Evolutionary conservation across 164 flowering plant genomes (phyloP).

Genomic region (Sextonia rubra): DNA sequence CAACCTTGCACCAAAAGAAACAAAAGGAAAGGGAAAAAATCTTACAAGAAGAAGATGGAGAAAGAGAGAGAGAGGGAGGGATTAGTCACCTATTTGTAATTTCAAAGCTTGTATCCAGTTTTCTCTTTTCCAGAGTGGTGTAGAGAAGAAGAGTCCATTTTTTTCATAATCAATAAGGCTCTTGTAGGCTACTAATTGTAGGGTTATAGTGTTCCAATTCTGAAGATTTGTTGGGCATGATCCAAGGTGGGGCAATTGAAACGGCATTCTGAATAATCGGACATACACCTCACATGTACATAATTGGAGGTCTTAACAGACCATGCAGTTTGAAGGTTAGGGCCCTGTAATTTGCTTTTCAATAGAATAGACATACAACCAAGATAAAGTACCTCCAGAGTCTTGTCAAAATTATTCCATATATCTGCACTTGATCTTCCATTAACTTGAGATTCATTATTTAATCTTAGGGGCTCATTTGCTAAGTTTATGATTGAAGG

Average conservation of each 20-base stretch:
- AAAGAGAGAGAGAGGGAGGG: too few relatives aligned
- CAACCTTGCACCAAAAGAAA: too few relatives aligned
- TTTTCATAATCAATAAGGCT: too few relatives aligned
- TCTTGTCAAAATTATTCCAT: constrained; percentile 61
- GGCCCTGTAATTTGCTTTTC: neutral
- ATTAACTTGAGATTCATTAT: constrained; percentile 32
- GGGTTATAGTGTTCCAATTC: too few relatives aligned
- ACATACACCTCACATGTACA: neutral
- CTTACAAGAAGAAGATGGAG: too few relatives aligned
- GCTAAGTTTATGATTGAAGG: constrained; percentile 77
- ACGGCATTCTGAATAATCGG: neutral
- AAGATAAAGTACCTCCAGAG: constrained; percentile 45
- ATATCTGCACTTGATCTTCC: constrained; percentile 62
- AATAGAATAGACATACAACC: too few relatives aligned
- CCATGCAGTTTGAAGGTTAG: neutral
- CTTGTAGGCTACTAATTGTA: too few relatives aligned
- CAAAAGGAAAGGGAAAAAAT: too few relatives aligned
- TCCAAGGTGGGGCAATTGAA: neutral
- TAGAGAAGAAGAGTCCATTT: too few relatives aligned
- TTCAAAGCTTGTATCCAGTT: too few relatives aligned
- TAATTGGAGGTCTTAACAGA: neutral
- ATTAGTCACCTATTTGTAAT: too few relatives aligned
- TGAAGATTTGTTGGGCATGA: neutral
- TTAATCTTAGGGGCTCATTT: constrained; percentile 54
- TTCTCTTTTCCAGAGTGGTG: too few relatives aligned